Evolutionary conservation across 176 grass and related monocot species (phyloP).

Genomic region (Carex parvula): DNA sequence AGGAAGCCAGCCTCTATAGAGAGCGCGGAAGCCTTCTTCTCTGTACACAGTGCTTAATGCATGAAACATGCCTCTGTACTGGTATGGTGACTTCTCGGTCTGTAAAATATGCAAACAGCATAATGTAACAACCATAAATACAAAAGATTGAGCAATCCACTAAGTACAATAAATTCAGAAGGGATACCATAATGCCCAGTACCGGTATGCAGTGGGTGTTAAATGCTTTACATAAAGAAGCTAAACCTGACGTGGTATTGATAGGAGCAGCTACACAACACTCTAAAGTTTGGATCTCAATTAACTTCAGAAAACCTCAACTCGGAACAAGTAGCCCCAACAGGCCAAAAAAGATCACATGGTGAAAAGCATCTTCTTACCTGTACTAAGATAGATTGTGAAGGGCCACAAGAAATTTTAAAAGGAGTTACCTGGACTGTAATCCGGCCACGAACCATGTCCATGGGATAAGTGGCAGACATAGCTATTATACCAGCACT

Average conservation of each 20-base stretch:
- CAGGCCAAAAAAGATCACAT: not conserved
- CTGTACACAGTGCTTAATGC: constrained; percentile 84
- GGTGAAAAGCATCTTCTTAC: not conserved
- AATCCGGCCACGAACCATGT: constrained; percentile 98
- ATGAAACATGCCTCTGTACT: constrained; percentile 98
- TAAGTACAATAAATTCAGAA: not conserved
- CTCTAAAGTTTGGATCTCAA: not conserved
- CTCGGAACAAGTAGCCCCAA: not conserved
- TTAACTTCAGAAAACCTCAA: not conserved
- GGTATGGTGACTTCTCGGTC: constrained; percentile 90
- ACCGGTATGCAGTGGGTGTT: not conserved
- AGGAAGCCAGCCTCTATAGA: constrained; percentile 99
- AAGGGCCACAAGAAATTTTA: not conserved
- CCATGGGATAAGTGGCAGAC: constrained; percentile 99
- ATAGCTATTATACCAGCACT: constrained; percentile 99
- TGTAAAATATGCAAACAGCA: constrained; percentile 28
- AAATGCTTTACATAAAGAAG: not conserved
- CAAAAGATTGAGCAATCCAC: not conserved
- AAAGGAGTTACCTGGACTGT: constrained; percentile 72
- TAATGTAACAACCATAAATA: not conserved
- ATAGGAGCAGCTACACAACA: not conserved
- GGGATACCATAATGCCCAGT: not conserved
- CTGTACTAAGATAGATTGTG: not conserved
- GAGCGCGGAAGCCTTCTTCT: constrained; percentile 94
- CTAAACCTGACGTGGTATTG: not conserved